Evolutionary conservation across 1,284 basidiomycete genomes (phyloP).

Genomic region (Leccinum solheimii): DNA sequence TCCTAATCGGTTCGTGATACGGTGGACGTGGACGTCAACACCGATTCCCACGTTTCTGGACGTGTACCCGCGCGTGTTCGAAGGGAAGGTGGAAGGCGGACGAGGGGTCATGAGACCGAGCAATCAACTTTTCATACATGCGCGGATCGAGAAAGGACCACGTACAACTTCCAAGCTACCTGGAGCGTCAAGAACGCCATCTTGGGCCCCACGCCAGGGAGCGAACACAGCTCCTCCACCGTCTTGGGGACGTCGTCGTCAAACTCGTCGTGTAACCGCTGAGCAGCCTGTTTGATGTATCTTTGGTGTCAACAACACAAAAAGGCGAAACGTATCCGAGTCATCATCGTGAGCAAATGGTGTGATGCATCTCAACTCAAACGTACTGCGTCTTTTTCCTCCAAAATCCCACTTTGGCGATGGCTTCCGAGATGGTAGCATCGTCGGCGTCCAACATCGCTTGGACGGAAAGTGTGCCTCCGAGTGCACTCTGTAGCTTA

Average conservation of each 20-base stretch:
- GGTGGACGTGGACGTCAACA: constrained; percentile 94
- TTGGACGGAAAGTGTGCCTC: constrained; percentile 78
- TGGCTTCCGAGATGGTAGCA: constrained; percentile 65
- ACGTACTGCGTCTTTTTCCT: constrained; percentile 77
- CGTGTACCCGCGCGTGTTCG: neutral
- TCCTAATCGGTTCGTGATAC: constrained; percentile 88
- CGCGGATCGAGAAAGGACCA: neutral
- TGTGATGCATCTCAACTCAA: neutral
- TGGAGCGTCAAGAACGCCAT: constrained; percentile 89
- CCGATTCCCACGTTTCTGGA: constrained; percentile 90
- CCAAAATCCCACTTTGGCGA: constrained; percentile 94
- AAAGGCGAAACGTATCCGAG: neutral
- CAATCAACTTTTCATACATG: neutral
- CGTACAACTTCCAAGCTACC: constrained; percentile 81
- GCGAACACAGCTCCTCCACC: constrained; percentile 78
- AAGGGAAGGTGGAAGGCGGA: neutral
- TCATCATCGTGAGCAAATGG: neutral
- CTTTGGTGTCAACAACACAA: constrained; percentile 34
- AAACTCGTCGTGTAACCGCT: constrained; percentile 67
- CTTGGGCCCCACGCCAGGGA: constrained; percentile 90
- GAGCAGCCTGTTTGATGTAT: constrained; percentile 75
- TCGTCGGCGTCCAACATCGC: constrained; percentile 68
- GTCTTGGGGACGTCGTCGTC: constrained; percentile 84
- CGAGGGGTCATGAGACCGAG: neutral
- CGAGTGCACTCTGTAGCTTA: constrained; percentile 73